Conservation (phyloP, 192 early-diverging fungal species). For the Chytriomyces sp. region DNA sequence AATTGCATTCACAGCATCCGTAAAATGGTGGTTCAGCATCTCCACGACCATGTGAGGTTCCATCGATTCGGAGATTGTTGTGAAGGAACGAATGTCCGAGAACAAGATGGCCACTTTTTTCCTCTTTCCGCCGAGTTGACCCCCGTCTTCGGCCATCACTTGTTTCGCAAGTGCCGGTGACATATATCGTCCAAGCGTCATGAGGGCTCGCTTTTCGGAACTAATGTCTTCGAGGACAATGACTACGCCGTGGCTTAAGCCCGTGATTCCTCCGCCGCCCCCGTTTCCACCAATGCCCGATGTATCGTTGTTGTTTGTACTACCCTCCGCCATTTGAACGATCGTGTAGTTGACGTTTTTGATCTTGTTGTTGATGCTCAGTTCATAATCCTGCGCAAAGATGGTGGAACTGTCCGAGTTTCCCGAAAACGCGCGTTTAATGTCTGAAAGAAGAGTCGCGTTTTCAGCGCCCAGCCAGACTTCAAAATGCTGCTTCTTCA, state of each 20-base stretch:
- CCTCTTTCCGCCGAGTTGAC: constrained; percentile 55
- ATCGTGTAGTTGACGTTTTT: constrained; percentile 40
- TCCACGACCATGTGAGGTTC: constrained; percentile 62
- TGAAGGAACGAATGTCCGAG: constrained; percentile 55
- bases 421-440: constrained; percentile 41
- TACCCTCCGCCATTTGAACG: constrained; percentile 26
- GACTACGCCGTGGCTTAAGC: constrained; percentile 54
- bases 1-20: constrained; percentile 62
- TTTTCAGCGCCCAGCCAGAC: constrained; percentile 49
- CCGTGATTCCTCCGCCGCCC: constrained; percentile 40
- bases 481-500: constrained; percentile 29
- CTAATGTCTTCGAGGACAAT: constrained; percentile 60
- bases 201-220: constrained; percentile 58
- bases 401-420: constrained; percentile 2
- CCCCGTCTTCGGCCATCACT: constrained; percentile 60
- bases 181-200: constrained; percentile 65
- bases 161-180: constrained; percentile 61
- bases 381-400: constrained; percentile 38
- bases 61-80: constrained; percentile 53
- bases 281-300: neutral
- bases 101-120: constrained; percentile 49
- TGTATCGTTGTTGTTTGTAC: neutral
- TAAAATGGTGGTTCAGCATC: constrained; percentile 61
- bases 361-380: constrained; percentile 17
- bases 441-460: constrained; percentile 47